These are phyloP conservation scores for Colletotrichum eleusines DNA, from an alignment of 2,329 filamentous ascomycete species.

Conservation along the genomic window DNA sequence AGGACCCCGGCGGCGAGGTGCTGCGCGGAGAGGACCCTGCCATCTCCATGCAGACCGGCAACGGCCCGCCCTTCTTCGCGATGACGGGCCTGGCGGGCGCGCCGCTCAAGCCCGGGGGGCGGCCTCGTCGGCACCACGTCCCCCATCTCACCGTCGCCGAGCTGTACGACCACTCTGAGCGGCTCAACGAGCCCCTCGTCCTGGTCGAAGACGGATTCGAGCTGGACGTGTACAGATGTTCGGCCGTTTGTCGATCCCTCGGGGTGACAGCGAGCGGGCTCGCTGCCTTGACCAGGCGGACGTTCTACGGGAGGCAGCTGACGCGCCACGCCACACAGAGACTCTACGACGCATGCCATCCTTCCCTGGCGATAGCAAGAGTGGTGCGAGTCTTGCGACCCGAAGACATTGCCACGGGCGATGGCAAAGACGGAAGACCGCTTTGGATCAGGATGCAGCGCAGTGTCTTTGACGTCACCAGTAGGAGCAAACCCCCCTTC, in stretches of 20 bases:
- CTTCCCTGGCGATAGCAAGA: slow-evolving; percentile 3
- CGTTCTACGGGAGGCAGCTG: slow-evolving; percentile 18
- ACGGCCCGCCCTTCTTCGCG: not conserved
- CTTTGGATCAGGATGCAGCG: slow-evolving; percentile 20
- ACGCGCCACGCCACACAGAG: not conserved
- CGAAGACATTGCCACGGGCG: slow-evolving; percentile 19
- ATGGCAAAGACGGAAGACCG: slow-evolving; percentile 19
- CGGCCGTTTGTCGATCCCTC: not conserved
- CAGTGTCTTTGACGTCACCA: slow-evolving; percentile 37
- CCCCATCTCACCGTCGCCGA: slow-evolving; percentile 22
- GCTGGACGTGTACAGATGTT: slow-evolving; percentile 16
- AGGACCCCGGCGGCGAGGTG: not conserved
- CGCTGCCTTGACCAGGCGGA: not conserved
- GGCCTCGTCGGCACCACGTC: not conserved
- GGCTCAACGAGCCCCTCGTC: slow-evolving; percentile 6
- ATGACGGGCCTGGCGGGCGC: not conserved
- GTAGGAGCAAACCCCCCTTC: slow-evolving; percentile 5
- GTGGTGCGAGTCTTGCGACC: slow-evolving; percentile 12
- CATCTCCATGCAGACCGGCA: not conserved
- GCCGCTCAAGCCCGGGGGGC: not conserved
- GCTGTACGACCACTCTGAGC: slow-evolving; percentile 18
- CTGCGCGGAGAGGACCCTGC: not conserved
- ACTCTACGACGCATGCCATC: not conserved
- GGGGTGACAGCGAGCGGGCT: not conserved
- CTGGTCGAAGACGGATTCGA: slow-evolving; percentile 14